Evolutionary conservation across 768 basidiomycete species (phyloP).

Genomic region (Fistulinella prunicolor): DNA sequence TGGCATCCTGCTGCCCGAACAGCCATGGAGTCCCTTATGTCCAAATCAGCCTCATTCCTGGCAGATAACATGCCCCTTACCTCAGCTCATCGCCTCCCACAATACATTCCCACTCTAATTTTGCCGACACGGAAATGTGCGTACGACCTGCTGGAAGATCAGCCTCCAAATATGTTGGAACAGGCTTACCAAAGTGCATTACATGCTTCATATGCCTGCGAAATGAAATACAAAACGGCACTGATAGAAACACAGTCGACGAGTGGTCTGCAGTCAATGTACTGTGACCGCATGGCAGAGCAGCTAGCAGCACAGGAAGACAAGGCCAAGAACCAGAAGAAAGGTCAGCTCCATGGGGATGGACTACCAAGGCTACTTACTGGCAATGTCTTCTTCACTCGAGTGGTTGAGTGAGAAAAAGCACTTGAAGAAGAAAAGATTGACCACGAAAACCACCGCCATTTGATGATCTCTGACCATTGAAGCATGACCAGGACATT

Average conservation of each 20-base stretch:
- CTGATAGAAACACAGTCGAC: conserved; percentile 14
- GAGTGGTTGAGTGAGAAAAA: conserved; percentile 2
- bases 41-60: conserved; percentile 6
- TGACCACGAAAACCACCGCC: neutral
- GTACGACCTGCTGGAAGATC: neutral
- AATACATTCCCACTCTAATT: neutral
- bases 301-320: conserved; percentile 20
- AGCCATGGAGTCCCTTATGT: neutral
- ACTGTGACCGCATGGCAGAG: conserved; percentile 6
- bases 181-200: neutral
- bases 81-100: neutral
- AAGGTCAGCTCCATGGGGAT: conserved; percentile 12
- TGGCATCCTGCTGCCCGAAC: neutral
- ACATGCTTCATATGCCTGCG: neutral
- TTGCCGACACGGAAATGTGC: neutral
- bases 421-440: neutral
- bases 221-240: neutral
- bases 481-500: too few relatives aligned
- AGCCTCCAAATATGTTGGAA: conserved; percentile 1
- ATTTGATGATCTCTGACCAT: too few relatives aligned
- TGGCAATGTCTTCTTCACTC: conserved; percentile 12
- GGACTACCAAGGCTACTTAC: conserved; percentile 21
- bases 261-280: conserved; percentile 13
- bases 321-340: conserved; percentile 11
- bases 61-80: neutral